A percentile compares a stretch with the other conserved stretches of the same genome.
These are phyloP conservation scores for Pyronema domesticum DNA, from an alignment of 495 filamentous ascomycete species.

Conservation along the genomic window DNA sequence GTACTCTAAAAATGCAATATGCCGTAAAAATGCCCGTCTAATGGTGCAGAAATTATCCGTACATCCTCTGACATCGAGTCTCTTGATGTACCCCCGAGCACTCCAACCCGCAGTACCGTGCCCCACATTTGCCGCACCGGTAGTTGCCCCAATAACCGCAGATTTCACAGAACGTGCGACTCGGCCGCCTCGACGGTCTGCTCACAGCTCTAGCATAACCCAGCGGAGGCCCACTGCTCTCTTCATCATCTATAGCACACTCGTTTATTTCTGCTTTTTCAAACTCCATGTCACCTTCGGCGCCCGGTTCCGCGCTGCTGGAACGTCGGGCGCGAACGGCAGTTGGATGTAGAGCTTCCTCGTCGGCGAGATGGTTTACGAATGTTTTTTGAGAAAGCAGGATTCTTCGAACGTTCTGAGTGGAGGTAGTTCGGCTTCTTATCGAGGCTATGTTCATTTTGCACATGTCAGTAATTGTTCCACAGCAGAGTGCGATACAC, in stretches of 20 bases:
- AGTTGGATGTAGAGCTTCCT: constrained; percentile 41
- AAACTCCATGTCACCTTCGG: constrained; percentile 6
- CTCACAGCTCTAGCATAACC: constrained; percentile 14
- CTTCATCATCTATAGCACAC: background rate
- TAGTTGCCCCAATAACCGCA: constrained; percentile 24
- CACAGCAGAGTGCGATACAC: background rate
- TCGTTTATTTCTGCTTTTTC: constrained; percentile 1
- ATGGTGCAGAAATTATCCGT: constrained; percentile 1
- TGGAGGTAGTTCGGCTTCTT: constrained; percentile 22
- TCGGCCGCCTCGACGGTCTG: constrained; percentile 5
- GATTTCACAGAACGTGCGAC: constrained; percentile 22
- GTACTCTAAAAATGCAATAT: background rate
- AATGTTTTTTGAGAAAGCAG: constrained; percentile 85
- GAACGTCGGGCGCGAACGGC: background rate
- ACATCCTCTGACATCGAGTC: constrained; percentile 24
- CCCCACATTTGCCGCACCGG: constrained; percentile 21
- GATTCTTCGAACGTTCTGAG: constrained; percentile 71
- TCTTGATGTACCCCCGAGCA: constrained; percentile 19
- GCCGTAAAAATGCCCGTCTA: background rate
- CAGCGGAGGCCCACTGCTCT: constrained; percentile 9
- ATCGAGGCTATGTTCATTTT: background rate
- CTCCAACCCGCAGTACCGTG: constrained; percentile 23
- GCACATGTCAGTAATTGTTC: background rate
- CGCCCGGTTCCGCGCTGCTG: background rate
- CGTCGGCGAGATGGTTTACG: constrained; percentile 76